phyloP scores from a whole-genome alignment of 1,139 yeast species.

The Saccharomyces hybrid region DNA sequence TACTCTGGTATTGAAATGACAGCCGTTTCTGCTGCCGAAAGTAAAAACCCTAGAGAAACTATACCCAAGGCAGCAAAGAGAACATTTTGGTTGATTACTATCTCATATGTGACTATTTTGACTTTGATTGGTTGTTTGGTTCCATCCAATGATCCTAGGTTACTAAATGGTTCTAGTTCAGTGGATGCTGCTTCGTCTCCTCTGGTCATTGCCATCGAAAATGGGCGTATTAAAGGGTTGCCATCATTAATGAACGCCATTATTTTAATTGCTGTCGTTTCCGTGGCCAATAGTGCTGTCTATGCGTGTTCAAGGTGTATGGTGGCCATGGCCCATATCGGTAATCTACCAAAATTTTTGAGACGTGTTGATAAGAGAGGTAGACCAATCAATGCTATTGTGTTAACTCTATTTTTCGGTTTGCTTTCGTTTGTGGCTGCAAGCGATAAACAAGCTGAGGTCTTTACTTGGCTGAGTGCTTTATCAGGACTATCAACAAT shows the following conservation, averaged over 20 bases:
- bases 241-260: slow-evolving; percentile 47
- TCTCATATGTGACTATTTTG: slow-evolving; percentile 56
- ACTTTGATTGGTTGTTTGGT: slow-evolving; percentile 61
- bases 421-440: slow-evolving; percentile 56
- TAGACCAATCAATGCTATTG: slow-evolving; percentile 55
- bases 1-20: slow-evolving; percentile 65
- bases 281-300: slow-evolving; percentile 63
- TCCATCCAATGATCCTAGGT: slow-evolving; percentile 49
- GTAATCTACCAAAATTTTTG: slow-evolving; percentile 52
- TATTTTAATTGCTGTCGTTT: slow-evolving; percentile 51
- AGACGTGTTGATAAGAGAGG: slow-evolving; percentile 58
- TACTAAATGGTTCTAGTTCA: slow-evolving; percentile 42
- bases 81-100: slow-evolving; percentile 67
- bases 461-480: slow-evolving; percentile 61
- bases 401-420: slow-evolving; percentile 46
- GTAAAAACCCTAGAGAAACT: slow-evolving; percentile 63
- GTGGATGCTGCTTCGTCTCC: slow-evolving; percentile 49
- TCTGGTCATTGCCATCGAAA: slow-evolving; percentile 44
- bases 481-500: slow-evolving; percentile 59
- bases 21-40: slow-evolving; percentile 85
- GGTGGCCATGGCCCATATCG: slow-evolving; percentile 58
- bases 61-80: slow-evolving; percentile 70
- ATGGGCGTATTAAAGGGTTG: slow-evolving; percentile 42
- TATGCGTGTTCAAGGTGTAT: slow-evolving; percentile 61
- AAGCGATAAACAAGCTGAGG: slow-evolving; percentile 48